These are phyloP conservation scores for Apiotrichum porosum DNA, from an alignment of 1,284 basidiomycete genomes.

Conservation along the genomic window DNA sequence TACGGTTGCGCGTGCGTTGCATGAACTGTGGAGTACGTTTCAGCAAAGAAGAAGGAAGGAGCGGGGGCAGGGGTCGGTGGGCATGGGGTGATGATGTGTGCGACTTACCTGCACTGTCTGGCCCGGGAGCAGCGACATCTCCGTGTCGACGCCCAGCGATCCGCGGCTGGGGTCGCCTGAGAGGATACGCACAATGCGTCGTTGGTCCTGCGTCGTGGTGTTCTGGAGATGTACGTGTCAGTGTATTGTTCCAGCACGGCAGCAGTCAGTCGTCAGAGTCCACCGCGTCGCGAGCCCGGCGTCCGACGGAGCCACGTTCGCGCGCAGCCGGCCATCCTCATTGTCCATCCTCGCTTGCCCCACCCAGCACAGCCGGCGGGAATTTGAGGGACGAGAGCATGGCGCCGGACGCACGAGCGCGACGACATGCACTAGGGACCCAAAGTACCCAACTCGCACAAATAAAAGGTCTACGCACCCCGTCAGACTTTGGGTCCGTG, in stretches of 20 bases:
- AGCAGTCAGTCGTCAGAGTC: too few relatives aligned
- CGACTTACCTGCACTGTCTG: conserved; percentile 59
- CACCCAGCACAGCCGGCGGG: too few relatives aligned
- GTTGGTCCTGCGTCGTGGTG: not conserved
- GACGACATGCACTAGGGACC: too few relatives aligned
- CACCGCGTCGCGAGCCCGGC: too few relatives aligned
- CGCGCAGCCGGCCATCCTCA: too few relatives aligned
- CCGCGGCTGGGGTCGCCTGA: conserved; percentile 77
- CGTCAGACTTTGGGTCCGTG: conserved; percentile 12
- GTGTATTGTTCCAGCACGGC: too few relatives aligned
- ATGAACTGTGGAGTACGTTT: conserved; percentile 9
- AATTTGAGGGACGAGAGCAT: too few relatives aligned
- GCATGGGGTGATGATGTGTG: not conserved
- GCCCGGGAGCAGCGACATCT: conserved; percentile 58
- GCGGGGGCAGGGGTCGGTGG: not conserved
- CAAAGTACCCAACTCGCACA: too few relatives aligned
- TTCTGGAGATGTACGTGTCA: too few relatives aligned
- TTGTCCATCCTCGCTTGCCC: too few relatives aligned
- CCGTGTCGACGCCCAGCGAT: conserved; percentile 63
- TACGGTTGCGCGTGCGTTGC: conserved; percentile 1
- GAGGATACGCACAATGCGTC: conserved; percentile 52
- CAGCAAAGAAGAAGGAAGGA: not conserved
- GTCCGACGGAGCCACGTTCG: too few relatives aligned
- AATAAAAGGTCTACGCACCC: conserved; percentile 11
- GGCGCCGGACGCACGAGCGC: too few relatives aligned